A percentile compares a stretch with the other conserved stretches of the same genome.
Conservation (phyloP, 169 alveolate genomes). For the Plasmodium gonderi region DNA sequence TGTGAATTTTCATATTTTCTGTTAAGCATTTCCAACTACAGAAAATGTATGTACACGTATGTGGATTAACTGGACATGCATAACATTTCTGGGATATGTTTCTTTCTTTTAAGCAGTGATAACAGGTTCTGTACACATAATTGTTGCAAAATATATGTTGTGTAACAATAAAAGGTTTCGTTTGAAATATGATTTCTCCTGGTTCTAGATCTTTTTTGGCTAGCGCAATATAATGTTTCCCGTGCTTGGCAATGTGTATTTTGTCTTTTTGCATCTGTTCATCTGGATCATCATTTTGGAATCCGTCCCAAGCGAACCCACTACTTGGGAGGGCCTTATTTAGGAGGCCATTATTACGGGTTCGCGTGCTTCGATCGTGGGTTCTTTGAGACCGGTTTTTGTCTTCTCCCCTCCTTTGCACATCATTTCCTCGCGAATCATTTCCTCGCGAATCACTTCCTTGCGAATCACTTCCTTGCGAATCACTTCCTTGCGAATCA, state of each 20-base stretch:
- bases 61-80: constrained; percentile 90
- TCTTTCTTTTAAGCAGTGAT: constrained; percentile 90
- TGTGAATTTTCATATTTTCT: constrained; percentile 86
- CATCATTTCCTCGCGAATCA: too few relatives aligned
- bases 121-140: constrained; percentile 80
- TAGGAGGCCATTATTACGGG: too few relatives aligned
- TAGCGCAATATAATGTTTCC: constrained; percentile 1
- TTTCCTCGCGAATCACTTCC: background rate
- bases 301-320: too few relatives aligned
- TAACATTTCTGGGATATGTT: constrained; percentile 75
- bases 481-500: background rate
- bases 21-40: constrained; percentile 91
- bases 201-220: constrained; percentile 45
- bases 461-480: background rate
- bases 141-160: constrained; percentile 21
- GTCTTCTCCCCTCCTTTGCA: too few relatives aligned
- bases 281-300: too few relatives aligned
- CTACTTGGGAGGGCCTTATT: too few relatives aligned
- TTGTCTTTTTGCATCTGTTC: background rate
- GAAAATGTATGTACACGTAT: constrained; percentile 88
- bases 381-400: too few relatives aligned
- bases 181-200: constrained; percentile 44
- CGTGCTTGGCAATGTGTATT: constrained; percentile 16
- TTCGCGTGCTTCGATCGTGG: too few relatives aligned
- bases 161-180: constrained; percentile 27